Conservation (phyloP, 192 early-diverging fungal species). For the Phycomyces nitens region DNA sequence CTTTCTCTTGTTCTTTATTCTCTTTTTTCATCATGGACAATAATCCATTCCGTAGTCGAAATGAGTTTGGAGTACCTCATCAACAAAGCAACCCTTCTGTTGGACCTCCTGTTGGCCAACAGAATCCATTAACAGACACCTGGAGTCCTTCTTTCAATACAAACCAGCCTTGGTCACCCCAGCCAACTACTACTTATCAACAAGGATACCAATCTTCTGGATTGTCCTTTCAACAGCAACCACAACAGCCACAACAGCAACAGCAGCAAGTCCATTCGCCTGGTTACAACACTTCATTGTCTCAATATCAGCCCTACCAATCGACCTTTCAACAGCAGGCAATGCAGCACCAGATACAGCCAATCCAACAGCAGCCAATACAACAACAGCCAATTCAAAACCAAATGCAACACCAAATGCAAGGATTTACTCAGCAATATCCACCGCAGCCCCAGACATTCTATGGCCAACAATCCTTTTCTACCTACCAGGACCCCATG, state of each 20-base stretch:
- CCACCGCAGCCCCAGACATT: neutral
- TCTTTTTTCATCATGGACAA: conserved; percentile 20
- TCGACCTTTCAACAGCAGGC: conserved; percentile 7
- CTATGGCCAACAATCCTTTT: neutral
- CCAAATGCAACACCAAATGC: conserved; percentile 1
- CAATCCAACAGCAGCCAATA: neutral
- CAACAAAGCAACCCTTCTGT: neutral
- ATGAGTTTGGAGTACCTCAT: neutral
- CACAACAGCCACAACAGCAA: neutral
- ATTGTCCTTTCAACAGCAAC: neutral
- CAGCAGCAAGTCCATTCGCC: neutral
- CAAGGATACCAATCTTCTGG: neutral
- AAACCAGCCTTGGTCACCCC: no score
- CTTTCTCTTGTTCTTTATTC: conserved; percentile 14
- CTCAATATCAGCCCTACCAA: neutral
- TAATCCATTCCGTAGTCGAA: conserved; percentile 22
- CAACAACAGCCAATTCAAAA: conserved; percentile 12
- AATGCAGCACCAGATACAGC: neutral
- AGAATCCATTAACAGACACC: neutral
- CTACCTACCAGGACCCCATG: neutral
- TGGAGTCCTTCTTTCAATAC: no score
- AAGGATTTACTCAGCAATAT: conserved; percentile 6
- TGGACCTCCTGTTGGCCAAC: neutral
- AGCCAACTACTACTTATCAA: neutral
- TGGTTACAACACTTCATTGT: neutral